Evolutionary conservation across 2,329 filamentous ascomycete species (phyloP).

Genomic region (Penicillium sp.): DNA sequence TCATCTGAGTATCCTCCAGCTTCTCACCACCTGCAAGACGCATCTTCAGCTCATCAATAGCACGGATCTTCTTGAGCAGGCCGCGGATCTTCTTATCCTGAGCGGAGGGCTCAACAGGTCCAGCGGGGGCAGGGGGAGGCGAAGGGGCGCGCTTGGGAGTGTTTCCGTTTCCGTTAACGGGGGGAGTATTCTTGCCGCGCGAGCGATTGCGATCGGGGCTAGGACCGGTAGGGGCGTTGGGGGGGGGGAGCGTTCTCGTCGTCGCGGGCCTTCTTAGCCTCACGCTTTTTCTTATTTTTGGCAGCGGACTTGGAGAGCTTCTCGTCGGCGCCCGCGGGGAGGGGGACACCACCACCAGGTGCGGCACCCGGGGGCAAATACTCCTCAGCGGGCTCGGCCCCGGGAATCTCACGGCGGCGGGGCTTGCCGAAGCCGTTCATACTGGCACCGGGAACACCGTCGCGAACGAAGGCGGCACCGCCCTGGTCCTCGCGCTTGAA

Average conservation of each 20-base stretch:
- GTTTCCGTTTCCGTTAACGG: conserved; percentile 31
- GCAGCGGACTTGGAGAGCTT: conserved; percentile 77
- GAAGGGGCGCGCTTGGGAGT: conserved; percentile 25
- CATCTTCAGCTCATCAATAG: conserved; percentile 98
- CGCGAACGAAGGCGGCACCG: conserved; percentile 80
- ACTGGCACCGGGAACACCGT: conserved; percentile 63
- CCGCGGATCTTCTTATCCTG: conserved; percentile 92
- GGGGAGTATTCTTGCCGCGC: conserved; percentile 32
- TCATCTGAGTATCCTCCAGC: conserved; percentile 95
- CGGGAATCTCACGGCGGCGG: conserved; percentile 76
- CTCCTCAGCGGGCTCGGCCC: conserved; percentile 70
- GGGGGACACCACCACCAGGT: conserved; percentile 63
- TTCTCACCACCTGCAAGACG: conserved; percentile 90
- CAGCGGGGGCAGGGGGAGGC: conserved; percentile 27
- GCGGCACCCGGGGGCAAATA: conserved; percentile 66
- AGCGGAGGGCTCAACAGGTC: conserved; percentile 59
- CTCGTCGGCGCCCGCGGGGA: conserved; percentile 65
- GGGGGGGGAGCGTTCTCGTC: conserved; percentile 41
- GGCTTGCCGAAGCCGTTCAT: conserved; percentile 77
- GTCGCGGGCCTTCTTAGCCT: conserved; percentile 81
- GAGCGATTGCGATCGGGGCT: conserved; percentile 62
- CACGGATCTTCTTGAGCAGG: conserved; percentile 93
- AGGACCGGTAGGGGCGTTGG: conserved; percentile 23
- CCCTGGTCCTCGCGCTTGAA: conserved; percentile 98
- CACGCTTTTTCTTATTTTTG: conserved; percentile 99